These are phyloP conservation scores for Niebla homalea DNA, from an alignment of 495 filamentous ascomycete species.

Conservation along the genomic window DNA sequence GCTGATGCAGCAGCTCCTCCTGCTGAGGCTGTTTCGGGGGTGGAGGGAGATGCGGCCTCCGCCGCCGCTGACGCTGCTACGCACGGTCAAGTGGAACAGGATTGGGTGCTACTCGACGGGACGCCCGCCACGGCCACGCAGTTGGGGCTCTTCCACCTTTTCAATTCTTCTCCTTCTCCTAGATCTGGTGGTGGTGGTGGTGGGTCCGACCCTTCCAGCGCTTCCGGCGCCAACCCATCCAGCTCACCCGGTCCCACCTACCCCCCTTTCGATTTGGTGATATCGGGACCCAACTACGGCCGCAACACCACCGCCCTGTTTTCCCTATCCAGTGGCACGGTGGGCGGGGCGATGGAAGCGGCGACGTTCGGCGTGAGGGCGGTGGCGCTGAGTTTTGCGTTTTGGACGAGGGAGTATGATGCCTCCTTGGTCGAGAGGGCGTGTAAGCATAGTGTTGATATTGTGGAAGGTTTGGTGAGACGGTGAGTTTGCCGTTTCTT, in stretches of 20 bases:
- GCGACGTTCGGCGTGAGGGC: slow-evolving; percentile 66
- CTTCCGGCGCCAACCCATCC: neutral
- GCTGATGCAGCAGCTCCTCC: neutral
- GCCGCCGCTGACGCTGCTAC: slow-evolving; percentile 41
- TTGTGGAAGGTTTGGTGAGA: slow-evolving; percentile 63
- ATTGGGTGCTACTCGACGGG: slow-evolving; percentile 91
- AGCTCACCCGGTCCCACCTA: neutral
- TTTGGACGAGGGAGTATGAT: slow-evolving; percentile 69
- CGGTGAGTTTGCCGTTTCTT: slow-evolving; percentile 44
- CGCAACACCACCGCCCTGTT: slow-evolving; percentile 88
- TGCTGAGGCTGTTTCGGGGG: neutral
- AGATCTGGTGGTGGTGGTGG: neutral
- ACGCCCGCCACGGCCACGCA: slow-evolving; percentile 80
- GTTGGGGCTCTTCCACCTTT: slow-evolving; percentile 73
- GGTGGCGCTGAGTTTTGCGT: slow-evolving; percentile 80
- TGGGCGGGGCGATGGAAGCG: slow-evolving; percentile 85
- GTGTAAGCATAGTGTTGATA: slow-evolving; percentile 48
- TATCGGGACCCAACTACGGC: slow-evolving; percentile 90
- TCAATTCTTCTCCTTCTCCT: slow-evolving; percentile 26
- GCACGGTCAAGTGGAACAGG: slow-evolving; percentile 47
- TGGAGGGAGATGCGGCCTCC: slow-evolving; percentile 46
- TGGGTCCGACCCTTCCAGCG: neutral
- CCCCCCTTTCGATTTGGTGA: slow-evolving; percentile 61
- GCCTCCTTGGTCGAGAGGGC: slow-evolving; percentile 63
- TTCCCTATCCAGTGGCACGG: slow-evolving; percentile 73